phyloP scores from a whole-genome alignment of 768 basidiomycete species.

The Russula griseocarnosa region DNA sequence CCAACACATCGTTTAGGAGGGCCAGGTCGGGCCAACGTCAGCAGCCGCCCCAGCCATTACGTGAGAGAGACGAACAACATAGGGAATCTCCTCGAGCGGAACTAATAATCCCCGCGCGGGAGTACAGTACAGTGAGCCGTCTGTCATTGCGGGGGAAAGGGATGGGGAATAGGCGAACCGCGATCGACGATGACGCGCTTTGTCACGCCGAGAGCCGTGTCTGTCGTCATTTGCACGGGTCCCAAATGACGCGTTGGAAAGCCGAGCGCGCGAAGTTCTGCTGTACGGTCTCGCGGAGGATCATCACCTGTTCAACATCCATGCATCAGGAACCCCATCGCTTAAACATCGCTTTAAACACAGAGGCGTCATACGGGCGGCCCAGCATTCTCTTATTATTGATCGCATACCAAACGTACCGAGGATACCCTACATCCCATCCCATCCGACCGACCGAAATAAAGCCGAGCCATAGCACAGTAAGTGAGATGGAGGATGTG shows the following conservation, averaged over 20 bases:
- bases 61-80: constrained; percentile 46
- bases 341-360: too few species aligned
- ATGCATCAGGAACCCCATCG: neutral
- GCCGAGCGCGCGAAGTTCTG: constrained; percentile 78
- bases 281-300: constrained; percentile 90
- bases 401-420: neutral
- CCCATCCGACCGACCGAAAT: too few species aligned
- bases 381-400: neutral
- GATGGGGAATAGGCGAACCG: constrained; percentile 37
- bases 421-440: neutral
- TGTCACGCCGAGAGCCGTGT: constrained; percentile 91
- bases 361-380: neutral
- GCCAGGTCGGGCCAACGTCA: neutral
- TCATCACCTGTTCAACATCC: constrained; percentile 66
- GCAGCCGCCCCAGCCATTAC: neutral
- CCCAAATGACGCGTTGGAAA: constrained; percentile 87
- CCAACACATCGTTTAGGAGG: neutral
- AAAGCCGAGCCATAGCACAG: neutral
- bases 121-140: neutral
- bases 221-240: constrained; percentile 94
- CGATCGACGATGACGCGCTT: constrained; percentile 76
- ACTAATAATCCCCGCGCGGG: constrained; percentile 36
- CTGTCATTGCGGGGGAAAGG: neutral
- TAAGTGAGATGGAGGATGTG: too few species aligned
- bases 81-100: constrained; percentile 67